These are phyloP conservation scores for Colletotrichum sojae DNA, from an alignment of 2,329 filamentous ascomycete genomes.

Conservation along the genomic window DNA sequence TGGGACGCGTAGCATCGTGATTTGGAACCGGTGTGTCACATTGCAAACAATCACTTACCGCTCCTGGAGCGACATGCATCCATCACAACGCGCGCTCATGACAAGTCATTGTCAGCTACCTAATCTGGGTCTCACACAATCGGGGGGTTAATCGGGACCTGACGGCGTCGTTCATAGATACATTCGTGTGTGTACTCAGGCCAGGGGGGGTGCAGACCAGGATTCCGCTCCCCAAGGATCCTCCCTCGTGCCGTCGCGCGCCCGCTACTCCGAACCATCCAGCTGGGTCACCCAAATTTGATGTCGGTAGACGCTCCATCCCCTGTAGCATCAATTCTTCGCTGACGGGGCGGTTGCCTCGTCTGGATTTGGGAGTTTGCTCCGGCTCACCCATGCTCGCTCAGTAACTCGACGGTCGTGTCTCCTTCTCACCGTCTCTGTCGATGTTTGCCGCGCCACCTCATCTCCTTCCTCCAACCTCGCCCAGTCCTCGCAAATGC, in stretches of 20 bases:
- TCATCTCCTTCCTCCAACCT: not conserved
- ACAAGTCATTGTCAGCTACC: not conserved
- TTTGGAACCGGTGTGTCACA: not conserved
- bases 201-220: not conserved
- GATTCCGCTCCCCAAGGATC: conserved; percentile 13
- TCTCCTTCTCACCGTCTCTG: no score
- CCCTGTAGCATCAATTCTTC: not conserved
- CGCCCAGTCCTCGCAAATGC: not conserved
- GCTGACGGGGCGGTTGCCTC: conserved; percentile 9
- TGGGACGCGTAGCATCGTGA: conserved; percentile 1
- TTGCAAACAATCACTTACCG: conserved; percentile 7
- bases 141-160: not conserved
- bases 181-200: not conserved
- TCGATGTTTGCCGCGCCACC: no score
- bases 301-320: not conserved
- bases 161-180: conserved; percentile 10
- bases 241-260: conserved; percentile 15
- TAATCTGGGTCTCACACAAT: not conserved
- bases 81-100: conserved; percentile 11
- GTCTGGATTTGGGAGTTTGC: not conserved
- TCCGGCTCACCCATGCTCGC: not conserved
- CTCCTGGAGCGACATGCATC: conserved; percentile 21
- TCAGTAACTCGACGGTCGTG: no score
- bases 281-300: conserved; percentile 18
- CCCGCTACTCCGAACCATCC: conserved; percentile 31